Percentiles rank a stretch among this genome's conserved stretches.
Evolutionary conservation across 2,329 filamentous ascomycete genomes (phyloP).

Genomic region (Pseudogymnoascus sp.): DNA sequence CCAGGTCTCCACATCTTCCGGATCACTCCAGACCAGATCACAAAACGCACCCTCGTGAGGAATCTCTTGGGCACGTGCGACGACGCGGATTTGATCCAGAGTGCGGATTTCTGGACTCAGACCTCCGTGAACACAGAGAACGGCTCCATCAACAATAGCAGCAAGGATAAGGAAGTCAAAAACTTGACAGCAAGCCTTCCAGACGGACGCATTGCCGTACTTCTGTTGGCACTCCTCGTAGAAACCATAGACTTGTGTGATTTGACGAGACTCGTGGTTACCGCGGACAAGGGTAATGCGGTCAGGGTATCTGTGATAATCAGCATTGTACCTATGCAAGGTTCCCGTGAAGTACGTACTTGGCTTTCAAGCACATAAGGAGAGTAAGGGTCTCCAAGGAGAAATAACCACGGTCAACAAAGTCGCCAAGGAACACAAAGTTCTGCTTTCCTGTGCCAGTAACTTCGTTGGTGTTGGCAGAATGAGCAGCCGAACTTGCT

Average conservation of each 20-base stretch:
- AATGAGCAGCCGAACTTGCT: slow-evolving; percentile 33
- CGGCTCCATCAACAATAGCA: slow-evolving; percentile 66
- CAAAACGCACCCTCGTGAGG: slow-evolving; percentile 73
- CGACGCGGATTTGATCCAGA: slow-evolving; percentile 67
- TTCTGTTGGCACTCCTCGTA: slow-evolving; percentile 73
- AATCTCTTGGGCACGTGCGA: slow-evolving; percentile 68
- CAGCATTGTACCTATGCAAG: neutral
- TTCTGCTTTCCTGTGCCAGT: slow-evolving; percentile 55
- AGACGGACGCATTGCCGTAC: slow-evolving; percentile 70
- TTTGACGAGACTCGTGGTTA: slow-evolving; percentile 70
- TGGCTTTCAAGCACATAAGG: slow-evolving; percentile 65
- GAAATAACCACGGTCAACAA: slow-evolving; percentile 69
- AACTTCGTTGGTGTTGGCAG: slow-evolving; percentile 29
- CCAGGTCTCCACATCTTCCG: slow-evolving; percentile 65
- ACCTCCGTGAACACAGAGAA: slow-evolving; percentile 66
- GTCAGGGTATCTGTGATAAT: slow-evolving; percentile 53
- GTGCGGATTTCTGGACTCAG: slow-evolving; percentile 67
- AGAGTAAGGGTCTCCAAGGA: slow-evolving; percentile 67
- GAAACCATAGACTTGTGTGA: slow-evolving; percentile 72
- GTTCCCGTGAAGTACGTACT: slow-evolving; percentile 38
- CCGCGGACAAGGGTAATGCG: slow-evolving; percentile 66
- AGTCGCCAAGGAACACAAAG: slow-evolving; percentile 67
- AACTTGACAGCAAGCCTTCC: slow-evolving; percentile 73
- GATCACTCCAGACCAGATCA: slow-evolving; percentile 70
- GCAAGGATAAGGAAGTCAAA: slow-evolving; percentile 71